phyloP scores from a whole-genome alignment of 2,329 filamentous ascomycete species.

The Xylariaceae sp. region DNA sequence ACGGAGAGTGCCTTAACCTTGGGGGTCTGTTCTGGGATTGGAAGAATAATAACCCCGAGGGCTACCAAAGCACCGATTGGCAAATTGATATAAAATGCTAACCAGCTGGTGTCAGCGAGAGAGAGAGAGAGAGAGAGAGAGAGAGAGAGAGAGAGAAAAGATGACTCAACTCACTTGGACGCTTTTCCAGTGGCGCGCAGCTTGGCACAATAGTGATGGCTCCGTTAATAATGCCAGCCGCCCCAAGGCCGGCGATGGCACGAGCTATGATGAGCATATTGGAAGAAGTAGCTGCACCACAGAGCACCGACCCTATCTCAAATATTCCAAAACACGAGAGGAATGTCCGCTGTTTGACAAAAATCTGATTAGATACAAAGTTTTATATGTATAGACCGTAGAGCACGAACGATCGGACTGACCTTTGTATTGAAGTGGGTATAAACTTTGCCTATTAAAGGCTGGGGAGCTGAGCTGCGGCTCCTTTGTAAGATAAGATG shows the following conservation, averaged over 20 bases:
- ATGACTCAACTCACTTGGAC: constrained; percentile 3
- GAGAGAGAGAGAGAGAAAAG: too few species aligned
- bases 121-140: too few species aligned
- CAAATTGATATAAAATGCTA: constrained; percentile 27
- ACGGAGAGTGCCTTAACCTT: constrained; percentile 2
- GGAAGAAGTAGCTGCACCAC: constrained; percentile 44
- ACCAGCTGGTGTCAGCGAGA: too few species aligned
- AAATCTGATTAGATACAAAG: background rate
- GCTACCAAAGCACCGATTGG: constrained; percentile 18
- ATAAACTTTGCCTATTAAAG: constrained; percentile 43
- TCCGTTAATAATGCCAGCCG: constrained; percentile 46
- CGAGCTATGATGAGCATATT: constrained; percentile 50
- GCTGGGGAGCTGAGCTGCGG: constrained; percentile 42
- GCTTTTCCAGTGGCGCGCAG: constrained; percentile 8
- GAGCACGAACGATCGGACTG: background rate
- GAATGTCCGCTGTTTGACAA: constrained; percentile 28
- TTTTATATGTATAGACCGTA: background rate
- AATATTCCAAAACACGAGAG: constrained; percentile 43
- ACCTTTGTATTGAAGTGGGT: constrained; percentile 41
- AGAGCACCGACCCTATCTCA: constrained; percentile 50
- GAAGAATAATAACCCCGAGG: constrained; percentile 7
- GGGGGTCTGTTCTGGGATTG: constrained; percentile 15
- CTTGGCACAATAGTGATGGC: constrained; percentile 43
- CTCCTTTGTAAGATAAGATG: constrained; percentile 32
- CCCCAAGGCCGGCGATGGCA: constrained; percentile 48